A percentile compares a stretch with the other conserved stretches of the same genome.
These are phyloP conservation scores for Theobroma grandiflorum DNA, from an alignment of 441 rosid genomes.

Conservation along the genomic window DNA sequence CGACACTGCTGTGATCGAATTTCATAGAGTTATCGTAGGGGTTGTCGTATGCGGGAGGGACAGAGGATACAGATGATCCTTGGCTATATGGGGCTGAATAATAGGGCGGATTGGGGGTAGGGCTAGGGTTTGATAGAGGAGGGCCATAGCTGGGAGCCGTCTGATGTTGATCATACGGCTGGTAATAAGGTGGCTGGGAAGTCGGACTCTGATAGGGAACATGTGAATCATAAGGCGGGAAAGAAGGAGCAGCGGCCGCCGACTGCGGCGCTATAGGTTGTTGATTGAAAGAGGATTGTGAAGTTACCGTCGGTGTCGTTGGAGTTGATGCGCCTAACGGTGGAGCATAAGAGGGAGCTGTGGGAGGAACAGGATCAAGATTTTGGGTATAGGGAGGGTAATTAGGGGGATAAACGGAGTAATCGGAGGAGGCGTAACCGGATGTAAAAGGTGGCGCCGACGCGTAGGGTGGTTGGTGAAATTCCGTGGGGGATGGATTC, in stretches of 20 bases:
- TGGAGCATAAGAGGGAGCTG: conserved; percentile 65
- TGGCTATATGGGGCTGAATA: conserved; percentile 55
- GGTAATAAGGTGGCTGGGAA: conserved; percentile 53
- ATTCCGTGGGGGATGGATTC: conserved; percentile 55
- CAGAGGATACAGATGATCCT: conserved; percentile 58
- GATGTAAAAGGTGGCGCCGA: conserved; percentile 86
- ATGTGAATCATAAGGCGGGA: conserved; percentile 71
- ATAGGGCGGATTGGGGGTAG: conserved; percentile 45
- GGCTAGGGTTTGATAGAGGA: conserved; percentile 46
- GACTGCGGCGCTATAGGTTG: conserved; percentile 29
- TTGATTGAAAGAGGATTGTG: conserved; percentile 45
- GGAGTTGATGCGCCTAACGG: conserved; percentile 41
- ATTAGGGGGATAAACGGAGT: conserved; percentile 53
- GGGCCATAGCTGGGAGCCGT: conserved; percentile 50
- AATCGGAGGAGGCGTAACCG: conserved; percentile 60
- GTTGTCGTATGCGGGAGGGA: conserved; percentile 49
- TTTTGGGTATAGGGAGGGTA: conserved; percentile 65
- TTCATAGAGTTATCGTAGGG: conserved; percentile 61
- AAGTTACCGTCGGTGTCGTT: conserved; percentile 42
- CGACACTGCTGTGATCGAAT: conserved; percentile 52
- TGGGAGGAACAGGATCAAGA: conserved; percentile 66
- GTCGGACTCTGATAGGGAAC: conserved; percentile 63
- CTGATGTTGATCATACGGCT: conserved; percentile 71
- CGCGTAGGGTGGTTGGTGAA: conserved; percentile 62
- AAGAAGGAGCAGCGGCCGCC: conserved; percentile 44